Base-by-base conservation (phyloP, 768 basidiomycete genomes). In the Kockovaella imperatae region DNA sequence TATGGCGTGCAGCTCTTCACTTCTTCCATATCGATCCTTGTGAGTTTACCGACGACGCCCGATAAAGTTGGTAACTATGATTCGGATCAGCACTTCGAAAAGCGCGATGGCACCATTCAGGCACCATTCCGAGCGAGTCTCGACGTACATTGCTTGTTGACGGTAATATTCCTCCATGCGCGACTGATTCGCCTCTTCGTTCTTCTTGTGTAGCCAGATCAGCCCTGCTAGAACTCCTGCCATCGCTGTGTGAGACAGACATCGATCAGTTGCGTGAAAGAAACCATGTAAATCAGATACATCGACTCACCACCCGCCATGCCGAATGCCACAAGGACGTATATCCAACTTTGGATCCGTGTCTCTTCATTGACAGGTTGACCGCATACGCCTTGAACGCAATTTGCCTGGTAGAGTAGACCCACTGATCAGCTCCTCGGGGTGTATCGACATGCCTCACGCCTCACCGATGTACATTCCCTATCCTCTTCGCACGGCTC, bases 381-480 rank as follows among this genome's bases (percentile, higher is more conserved):
- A 14, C 7, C 20, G 32, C 56, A 57, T 4, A 17, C 28, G 20
- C 18, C 34, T 29, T 30, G 10, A 28, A 40, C 44, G 31, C 52
- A 54, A 25, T 58, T 58, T n/a, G n/a, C n/a, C n/a, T n/a, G n/a
- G 43, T 32, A 58, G 49, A 50, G 24, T 24, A 30, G 25, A 21
- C 25, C n/a, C 13, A 32, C 15, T 29, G 23, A 18, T 11, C 21
- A 35, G 13, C 25, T 6, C 7, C 25, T 14, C 11, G 24, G 26
- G 7, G 11, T 42, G 18, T 29, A 26, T 38, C 8, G 32, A 32
- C 25, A 4, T 7, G 39, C 24, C 15, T 18, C 26, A 5, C 40
- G 17, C 49, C 54, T n/a, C 46, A 61, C 59, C n/a, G 53, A 54
- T 29, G 47, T 44, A 51, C 59, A 61, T 49, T 61, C 52, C 42